phyloP scores from a whole-genome alignment of 441 rosid genomes.

The Theobroma grandiflorum region DNA sequence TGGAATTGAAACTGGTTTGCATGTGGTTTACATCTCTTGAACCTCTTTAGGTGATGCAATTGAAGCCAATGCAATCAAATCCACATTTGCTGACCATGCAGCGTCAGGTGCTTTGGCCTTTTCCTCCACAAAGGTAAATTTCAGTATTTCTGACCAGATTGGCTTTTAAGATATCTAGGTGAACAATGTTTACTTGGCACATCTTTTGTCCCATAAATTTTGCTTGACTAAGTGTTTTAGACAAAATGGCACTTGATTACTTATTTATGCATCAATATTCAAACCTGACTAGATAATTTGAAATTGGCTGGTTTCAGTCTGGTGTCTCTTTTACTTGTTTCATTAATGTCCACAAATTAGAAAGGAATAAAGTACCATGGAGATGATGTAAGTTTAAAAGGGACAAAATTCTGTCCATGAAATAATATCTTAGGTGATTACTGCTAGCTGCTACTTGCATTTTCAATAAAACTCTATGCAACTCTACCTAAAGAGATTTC shows the following conservation, averaged over 20 bases:
- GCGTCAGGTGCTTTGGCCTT: slow-evolving; percentile 81
- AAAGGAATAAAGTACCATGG: background rate
- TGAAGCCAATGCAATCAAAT: slow-evolving; percentile 85
- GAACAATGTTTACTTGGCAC: background rate
- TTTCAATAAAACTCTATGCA: background rate
- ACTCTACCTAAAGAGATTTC: background rate
- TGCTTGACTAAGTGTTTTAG: background rate
- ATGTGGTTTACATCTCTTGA: slow-evolving; percentile 16
- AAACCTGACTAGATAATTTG: background rate
- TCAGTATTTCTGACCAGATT: slow-evolving; percentile 13
- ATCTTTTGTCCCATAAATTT: background rate
- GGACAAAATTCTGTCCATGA: slow-evolving; percentile 3
- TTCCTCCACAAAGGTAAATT: slow-evolving; percentile 91
- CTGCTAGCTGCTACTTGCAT: slow-evolving; percentile 7
- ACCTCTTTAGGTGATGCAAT: slow-evolving; percentile 72
- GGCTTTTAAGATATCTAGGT: background rate
- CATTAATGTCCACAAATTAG: background rate
- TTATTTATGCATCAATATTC: slow-evolving; percentile 15
- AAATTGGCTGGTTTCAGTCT: slow-evolving; percentile 5
- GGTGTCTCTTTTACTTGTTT: background rate
- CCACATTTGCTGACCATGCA: slow-evolving; percentile 76
- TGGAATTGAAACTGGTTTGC: slow-evolving; percentile 2
- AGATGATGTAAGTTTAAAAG: background rate
- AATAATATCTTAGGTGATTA: background rate
- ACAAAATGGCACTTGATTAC: background rate